phyloP scores from a whole-genome alignment of 805 yeast species.

The Ogataea parapolymorpha region DNA sequence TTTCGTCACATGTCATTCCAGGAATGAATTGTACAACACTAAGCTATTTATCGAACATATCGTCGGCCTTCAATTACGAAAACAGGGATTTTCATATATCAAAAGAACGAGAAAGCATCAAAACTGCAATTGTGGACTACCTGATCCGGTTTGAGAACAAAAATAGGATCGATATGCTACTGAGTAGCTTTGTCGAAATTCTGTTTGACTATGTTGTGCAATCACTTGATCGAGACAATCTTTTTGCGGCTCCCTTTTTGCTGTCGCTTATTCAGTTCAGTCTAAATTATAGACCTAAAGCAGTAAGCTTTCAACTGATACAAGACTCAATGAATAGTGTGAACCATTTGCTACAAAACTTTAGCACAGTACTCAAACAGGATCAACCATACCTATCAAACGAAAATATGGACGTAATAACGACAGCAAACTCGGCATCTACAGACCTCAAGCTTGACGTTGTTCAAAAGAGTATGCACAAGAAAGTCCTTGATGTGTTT shows the following conservation, averaged over 20 bases:
- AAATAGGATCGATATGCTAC: slow-evolving; percentile 47
- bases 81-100: slow-evolving; percentile 29
- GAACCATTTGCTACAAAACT: slow-evolving; percentile 24
- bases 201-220: slow-evolving; percentile 30
- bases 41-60: slow-evolving; percentile 33
- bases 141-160: slow-evolving; percentile 41
- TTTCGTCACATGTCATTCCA: slow-evolving; percentile 34
- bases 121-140: slow-evolving; percentile 38
- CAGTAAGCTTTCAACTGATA: slow-evolving; percentile 42
- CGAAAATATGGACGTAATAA: slow-evolving; percentile 8
- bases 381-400: slow-evolving; percentile 26
- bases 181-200: slow-evolving; percentile 40
- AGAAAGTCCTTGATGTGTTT: slow-evolving; percentile 48
- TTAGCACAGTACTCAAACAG: slow-evolving; percentile 28
- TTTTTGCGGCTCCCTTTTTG: slow-evolving; percentile 56
- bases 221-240: slow-evolving; percentile 12
- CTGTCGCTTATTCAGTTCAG: slow-evolving; percentile 54
- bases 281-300: slow-evolving; percentile 59
- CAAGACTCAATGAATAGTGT: slow-evolving; percentile 29
- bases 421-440: slow-evolving; percentile 13
- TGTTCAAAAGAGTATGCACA: slow-evolving; percentile 39
- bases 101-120: slow-evolving; percentile 26
- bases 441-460: slow-evolving; percentile 21
- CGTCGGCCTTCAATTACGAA: slow-evolving; percentile 28
- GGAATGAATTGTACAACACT: slow-evolving; percentile 35